A percentile compares a stretch with the other conserved stretches of the same genome.
These are phyloP conservation scores for Termitomyces eurrhizus DNA, from an alignment of 768 basidiomycete genomes.

Conservation along the genomic window DNA sequence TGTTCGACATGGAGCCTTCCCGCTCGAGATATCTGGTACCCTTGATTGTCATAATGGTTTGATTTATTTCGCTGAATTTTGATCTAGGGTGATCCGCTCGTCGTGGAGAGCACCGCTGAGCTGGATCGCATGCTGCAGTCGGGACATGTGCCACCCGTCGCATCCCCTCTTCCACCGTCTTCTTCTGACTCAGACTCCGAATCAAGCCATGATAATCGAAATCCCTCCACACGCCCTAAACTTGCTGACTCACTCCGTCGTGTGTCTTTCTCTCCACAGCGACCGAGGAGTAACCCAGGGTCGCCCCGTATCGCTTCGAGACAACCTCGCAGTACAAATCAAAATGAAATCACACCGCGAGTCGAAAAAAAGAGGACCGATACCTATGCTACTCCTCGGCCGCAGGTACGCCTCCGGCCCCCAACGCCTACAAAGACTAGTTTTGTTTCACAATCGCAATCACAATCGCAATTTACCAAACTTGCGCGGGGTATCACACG, in stretches of 20 bases:
- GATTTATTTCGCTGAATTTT: conserved; percentile 8
- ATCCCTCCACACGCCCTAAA: conserved; percentile 45
- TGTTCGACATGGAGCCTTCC: conserved; percentile 51
- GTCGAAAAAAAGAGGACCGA: conserved; percentile 24
- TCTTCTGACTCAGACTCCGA: conserved; percentile 52
- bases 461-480: conserved; percentile 48
- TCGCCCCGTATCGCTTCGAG: conserved; percentile 22
- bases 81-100: conserved; percentile 39
- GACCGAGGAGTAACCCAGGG: conserved; percentile 49
- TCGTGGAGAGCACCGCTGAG: conserved; percentile 60
- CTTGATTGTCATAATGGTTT: conserved; percentile 1
- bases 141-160: conserved; percentile 36
- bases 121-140: conserved; percentile 58
- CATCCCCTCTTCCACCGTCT: conserved; percentile 44
- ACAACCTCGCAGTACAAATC: conserved; percentile 8
- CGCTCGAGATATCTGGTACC: conserved; percentile 48
- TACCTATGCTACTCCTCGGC: conserved; percentile 29
- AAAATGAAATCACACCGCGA: conserved; percentile 28
- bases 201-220: conserved; percentile 23
- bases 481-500: conserved; percentile 53
- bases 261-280: conserved; percentile 72
- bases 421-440: conserved; percentile 54
- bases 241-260: conserved; percentile 69
- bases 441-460: conserved; percentile 18
- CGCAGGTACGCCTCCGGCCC: conserved; percentile 51